Conservation (phyloP, 2,329 filamentous ascomycete genomes). For the Pestalotiopsis sp. region DNA sequence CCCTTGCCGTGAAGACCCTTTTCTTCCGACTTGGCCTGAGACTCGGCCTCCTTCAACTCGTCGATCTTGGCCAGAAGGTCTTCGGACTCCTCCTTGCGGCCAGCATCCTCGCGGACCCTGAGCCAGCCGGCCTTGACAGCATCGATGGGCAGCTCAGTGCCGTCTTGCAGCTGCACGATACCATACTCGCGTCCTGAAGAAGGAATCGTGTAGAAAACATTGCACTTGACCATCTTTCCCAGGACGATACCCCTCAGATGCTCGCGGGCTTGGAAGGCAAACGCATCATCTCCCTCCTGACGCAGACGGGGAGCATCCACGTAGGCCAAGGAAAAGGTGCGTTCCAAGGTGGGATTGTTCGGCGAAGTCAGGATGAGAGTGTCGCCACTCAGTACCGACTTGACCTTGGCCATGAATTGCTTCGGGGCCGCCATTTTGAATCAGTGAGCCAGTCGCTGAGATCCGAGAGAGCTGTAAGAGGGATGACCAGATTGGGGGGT, state of each 20-base stretch:
- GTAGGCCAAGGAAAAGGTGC: slow-evolving; percentile 87
- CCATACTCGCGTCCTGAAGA: slow-evolving; percentile 88
- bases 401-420: slow-evolving; percentile 74
- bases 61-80: slow-evolving; percentile 73
- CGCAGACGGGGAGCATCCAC: slow-evolving; percentile 85
- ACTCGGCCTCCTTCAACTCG: slow-evolving; percentile 75
- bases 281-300: slow-evolving; percentile 89
- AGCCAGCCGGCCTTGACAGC: slow-evolving; percentile 88
- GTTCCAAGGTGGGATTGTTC: slow-evolving; percentile 80
- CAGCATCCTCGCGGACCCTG: slow-evolving; percentile 92
- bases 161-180: slow-evolving; percentile 74
- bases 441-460: not conserved
- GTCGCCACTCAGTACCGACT: slow-evolving; percentile 92
- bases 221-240: slow-evolving; percentile 85
- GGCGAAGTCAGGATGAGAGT: slow-evolving; percentile 83
- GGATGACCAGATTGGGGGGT: not conserved
- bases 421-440: slow-evolving; percentile 38
- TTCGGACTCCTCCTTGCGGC: slow-evolving; percentile 85
- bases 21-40: slow-evolving; percentile 73
- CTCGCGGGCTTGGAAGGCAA: slow-evolving; percentile 93
- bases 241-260: slow-evolving; percentile 82
- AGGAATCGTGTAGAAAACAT: slow-evolving; percentile 84
- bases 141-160: slow-evolving; percentile 77
- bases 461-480: not conserved
- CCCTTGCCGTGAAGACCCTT: slow-evolving; percentile 79